Base-by-base conservation (phyloP, 2,329 filamentous ascomycete species). In the Epichloe gansuensis region DNA sequence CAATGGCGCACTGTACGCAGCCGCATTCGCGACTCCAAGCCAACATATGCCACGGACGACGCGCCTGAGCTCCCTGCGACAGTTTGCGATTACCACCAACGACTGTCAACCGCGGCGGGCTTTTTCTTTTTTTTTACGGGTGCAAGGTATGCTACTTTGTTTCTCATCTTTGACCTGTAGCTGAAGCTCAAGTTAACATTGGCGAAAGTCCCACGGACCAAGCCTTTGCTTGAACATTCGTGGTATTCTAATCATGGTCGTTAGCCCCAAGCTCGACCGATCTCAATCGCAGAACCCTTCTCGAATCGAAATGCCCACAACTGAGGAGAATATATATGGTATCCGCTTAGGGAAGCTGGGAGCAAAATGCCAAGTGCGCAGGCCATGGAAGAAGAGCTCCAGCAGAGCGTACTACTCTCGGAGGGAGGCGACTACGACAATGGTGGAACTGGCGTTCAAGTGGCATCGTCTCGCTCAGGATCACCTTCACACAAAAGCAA, bases 371-470 rank as follows among this genome's bases (percentile, higher is more conserved):
- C 72, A 50, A 77, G 72, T 59, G 71, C 74, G 52, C 76, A 78
- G 60, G 68, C 74, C 48, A 79, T 77, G 67, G 73, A 80, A 62
- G 77, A 81, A 54, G 75, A 80, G 63, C 69, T 79, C 53, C 78
- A 80, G 60, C 75, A 78, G 59, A 79, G 76, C 62, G 74, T 73
- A 44, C 67, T 76, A 58, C 68, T 74, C 52, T 77, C 75, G 5
- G 75, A 77, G 53, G 74, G 73, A 52, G 71, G 69, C 48, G 72
- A 73, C 38, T 73, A 72, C 52, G 68, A 65, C 48, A 65, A 59
- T 13, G 58, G 58, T n/a, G 61, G 69, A 28, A 62, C 62, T 37
- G 64, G 21, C 48, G 35, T 31, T 8, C 44, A 55, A 39, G 31
- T n/a, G 37, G 15, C 45, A 9, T 38, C 41, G 11, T 41, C 41